Percentiles rank a stretch among this genome's conserved stretches.
phyloP scores from a whole-genome alignment of 305 asterid genomes.

The Petunia hybrid region DNA sequence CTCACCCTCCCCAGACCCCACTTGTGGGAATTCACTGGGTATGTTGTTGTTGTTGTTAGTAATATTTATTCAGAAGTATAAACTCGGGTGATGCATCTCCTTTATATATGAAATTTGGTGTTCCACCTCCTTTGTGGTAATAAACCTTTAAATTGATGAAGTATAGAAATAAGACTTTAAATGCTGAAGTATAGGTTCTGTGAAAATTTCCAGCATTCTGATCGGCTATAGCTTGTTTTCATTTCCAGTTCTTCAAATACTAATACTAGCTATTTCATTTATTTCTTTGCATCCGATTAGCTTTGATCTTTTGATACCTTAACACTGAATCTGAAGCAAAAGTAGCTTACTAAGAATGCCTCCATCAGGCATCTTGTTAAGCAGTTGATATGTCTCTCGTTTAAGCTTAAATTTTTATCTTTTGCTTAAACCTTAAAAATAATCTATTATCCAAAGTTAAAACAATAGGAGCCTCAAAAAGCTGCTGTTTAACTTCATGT shows the following conservation, averaged over 20 bases:
- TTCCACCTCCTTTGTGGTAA: not conserved
- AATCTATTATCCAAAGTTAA: not conserved
- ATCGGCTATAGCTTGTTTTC: not conserved
- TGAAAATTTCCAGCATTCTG: conserved; percentile 21
- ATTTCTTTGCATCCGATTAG: not conserved
- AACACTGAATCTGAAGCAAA: not conserved
- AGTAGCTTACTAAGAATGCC: conserved; percentile 5
- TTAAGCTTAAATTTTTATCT: conserved; percentile 11
- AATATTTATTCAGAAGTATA: not conserved
- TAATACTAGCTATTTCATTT: not conserved
- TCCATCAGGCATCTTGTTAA: conserved; percentile 16
- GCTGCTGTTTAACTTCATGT: not conserved
- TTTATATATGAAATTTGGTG: conserved; percentile 8
- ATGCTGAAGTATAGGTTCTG: conserved; percentile 14
- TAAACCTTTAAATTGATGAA: conserved; percentile 7
- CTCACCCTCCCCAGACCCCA: too few relatives aligned
- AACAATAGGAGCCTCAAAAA: not conserved
- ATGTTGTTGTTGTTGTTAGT: too few relatives aligned
- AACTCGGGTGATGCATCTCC: not conserved
- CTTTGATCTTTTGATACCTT: conserved; percentile 12
- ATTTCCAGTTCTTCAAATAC: too few relatives aligned
- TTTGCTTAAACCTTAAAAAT: conserved; percentile 13
- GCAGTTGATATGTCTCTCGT: conserved; percentile 20
- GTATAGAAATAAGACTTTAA: not conserved
- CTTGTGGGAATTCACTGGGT: too few relatives aligned